Conservation (phyloP, 345 rosid species). For the Populus simonii region DNA sequence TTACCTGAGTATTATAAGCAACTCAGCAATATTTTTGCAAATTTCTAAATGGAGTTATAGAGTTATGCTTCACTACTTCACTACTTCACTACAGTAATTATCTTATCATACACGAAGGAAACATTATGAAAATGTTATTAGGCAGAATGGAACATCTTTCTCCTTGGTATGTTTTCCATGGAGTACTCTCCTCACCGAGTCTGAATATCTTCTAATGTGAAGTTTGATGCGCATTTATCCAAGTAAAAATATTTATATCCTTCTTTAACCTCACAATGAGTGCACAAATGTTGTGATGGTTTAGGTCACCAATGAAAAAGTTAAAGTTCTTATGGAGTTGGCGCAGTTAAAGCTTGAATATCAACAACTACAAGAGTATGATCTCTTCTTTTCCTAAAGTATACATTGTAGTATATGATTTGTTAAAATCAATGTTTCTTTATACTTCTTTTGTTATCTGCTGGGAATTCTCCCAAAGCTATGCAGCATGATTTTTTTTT, state of each 20-base stretch:
- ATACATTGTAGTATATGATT: neutral
- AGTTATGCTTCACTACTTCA: neutral
- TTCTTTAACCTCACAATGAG: neutral
- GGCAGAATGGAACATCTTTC: neutral
- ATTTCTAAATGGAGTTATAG: neutral
- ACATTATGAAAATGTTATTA: neutral
- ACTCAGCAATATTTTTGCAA: neutral
- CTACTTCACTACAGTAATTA: neutral
- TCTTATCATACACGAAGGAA: neutral
- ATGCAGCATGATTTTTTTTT: neutral
- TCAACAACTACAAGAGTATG: constrained; percentile 69
- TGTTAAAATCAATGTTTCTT: neutral
- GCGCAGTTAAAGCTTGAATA: constrained; percentile 74
- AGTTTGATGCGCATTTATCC: neutral
- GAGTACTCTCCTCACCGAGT: neutral
- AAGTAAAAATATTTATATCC: neutral
- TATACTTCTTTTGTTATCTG: neutral
- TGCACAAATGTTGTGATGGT: constrained; percentile 6
- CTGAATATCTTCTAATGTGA: neutral
- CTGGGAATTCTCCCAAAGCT: neutral
- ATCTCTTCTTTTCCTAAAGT: neutral
- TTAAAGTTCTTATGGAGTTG: constrained; percentile 86
- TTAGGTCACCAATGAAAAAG: constrained; percentile 96
- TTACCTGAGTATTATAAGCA: neutral
- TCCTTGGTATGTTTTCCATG: neutral